Conservation (phyloP, 2,329 filamentous ascomycete species). For the Fusarium sororula region DNA sequence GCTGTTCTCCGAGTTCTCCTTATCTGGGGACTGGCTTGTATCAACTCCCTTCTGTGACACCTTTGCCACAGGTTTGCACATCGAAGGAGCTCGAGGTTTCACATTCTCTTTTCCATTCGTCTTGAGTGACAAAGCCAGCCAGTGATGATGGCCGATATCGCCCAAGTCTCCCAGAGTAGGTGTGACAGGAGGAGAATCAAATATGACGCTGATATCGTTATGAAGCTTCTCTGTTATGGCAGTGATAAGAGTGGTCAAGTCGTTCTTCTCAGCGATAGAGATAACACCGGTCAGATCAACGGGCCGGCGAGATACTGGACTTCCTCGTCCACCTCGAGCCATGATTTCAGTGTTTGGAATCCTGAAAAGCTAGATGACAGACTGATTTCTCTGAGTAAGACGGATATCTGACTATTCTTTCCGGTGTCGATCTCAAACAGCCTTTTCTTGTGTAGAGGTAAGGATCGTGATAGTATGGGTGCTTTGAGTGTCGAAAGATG, state of each 20-base stretch:
- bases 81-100: neutral
- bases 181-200: slow-evolving; percentile 56
- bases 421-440: neutral
- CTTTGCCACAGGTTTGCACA: slow-evolving; percentile 1
- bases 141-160: slow-evolving; percentile 47
- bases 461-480: neutral
- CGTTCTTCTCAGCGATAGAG: slow-evolving; percentile 58
- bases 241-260: slow-evolving; percentile 61
- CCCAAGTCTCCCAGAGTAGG: slow-evolving; percentile 43
- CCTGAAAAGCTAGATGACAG: neutral
- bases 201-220: slow-evolving; percentile 60
- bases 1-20: slow-evolving; percentile 48
- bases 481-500: neutral
- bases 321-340: slow-evolving; percentile 51
- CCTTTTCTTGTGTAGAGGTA: neutral
- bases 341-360: slow-evolving; percentile 40
- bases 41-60: slow-evolving; percentile 38
- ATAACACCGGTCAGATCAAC: slow-evolving; percentile 63
- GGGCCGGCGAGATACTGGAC: slow-evolving; percentile 52
- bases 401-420: neutral
- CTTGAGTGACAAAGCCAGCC: slow-evolving; percentile 48
- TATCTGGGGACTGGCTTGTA: slow-evolving; percentile 43
- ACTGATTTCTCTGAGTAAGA: neutral
- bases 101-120: slow-evolving; percentile 40
- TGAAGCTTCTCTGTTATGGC: slow-evolving; percentile 66